Evolutionary conservation across 768 basidiomycete genomes (phyloP), one percentile per base, ranked within the genome.

Genomic region (Rhodotorula babjevae): DNA sequence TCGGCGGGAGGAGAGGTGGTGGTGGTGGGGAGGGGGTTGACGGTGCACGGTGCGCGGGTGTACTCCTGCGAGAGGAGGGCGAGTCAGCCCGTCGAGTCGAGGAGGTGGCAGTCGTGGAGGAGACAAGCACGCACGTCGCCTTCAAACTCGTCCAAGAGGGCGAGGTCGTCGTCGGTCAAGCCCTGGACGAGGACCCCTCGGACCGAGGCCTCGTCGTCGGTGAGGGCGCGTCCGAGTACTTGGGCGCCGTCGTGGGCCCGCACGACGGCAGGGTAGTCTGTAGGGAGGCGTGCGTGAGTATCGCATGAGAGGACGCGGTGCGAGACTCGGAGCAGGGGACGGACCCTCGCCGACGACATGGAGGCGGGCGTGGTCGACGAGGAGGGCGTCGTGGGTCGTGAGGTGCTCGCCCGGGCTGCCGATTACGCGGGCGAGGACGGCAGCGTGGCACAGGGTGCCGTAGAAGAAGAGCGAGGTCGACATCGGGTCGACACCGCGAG

Each of bases 391-490:
- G 72, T 87, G 87, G 58, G 90, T 85, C 64, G 86, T 79, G 5
- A 95, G 83, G 72, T 87, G 83, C 15, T 82, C 76, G 15, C 89
- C 90, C 58, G 87, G 83, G 76, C 90, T 87, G 14, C 84, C 84
- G 57, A 96, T 87, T 14, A 96, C 92, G 29, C 88, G 83, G 68
- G 84, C 85, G 52, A 96, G 83, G 77, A 97, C 89, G 62, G 86
- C 86, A 12, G 93, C 92, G 77, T 93, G 91, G 84, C 94, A 87
- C 31, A 97, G 83, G 0, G 91, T 95, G 21, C 94, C 94, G 81
- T 75, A 75, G 68, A 75, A 75, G 65, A 94, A 93, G 83, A 92
- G 90, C 81, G 93, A 94, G 27, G 64, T 61, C 7, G 27, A 23
- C 56, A 53, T 47, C 4, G 4, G 23, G 23, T 12, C n/a, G n/a